Base-by-base conservation (phyloP, 331 rosid species). In the Erythrophleum ivorense region DNA sequence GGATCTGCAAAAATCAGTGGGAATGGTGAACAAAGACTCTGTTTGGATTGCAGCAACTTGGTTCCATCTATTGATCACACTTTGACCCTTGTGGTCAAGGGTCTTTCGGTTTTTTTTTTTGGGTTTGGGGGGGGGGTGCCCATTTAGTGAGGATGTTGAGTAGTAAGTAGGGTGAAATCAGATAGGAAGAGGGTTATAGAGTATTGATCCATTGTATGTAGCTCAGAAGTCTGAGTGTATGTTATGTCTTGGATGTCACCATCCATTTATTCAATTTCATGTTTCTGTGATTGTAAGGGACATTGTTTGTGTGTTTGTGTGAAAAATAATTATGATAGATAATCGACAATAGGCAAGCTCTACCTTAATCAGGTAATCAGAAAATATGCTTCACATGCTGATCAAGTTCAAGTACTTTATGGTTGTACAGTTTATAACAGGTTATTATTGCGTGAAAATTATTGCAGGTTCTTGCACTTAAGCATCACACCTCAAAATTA, bases 401-500 rank as follows among this genome's bases (percentile, higher is more conserved):
- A 3, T 41, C 19, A 40, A 12, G 29, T 76, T 43, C 41, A 6
- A 2, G 29, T 59, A 24, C 21, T 58, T 63, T 43, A 13, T 14
- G 9, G n/a, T 58, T 49, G 18, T 45, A 29, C 53, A 3, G 0
- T 45, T 58, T 62, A 5, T 60, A 24, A 76, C 16, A 64, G 31
- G 19, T 82, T 29, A 43, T 41, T 46, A 62, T 60, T 43, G 16
- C 41, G 10, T 67, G 29, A 2, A 41, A 55, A 62, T n/a, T 33
- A 15, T 78, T 79, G 84, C 87, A 91, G 93, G 91, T 91, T 82
- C 93, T 95, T 29, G 97, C 90, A 11, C 89, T 88, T 48, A 95
- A 88, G 89, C 96, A 95, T 73, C 97, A 95, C 78, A 93, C 99
- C 0, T 93, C 99, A 0, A 95, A 95, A 52, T 79, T 95, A 77